Percentiles rank a stretch among this genome's conserved stretches.
Conservation (phyloP, 2,329 filamentous ascomycete species). For the Grosmannia penicillata region DNA sequence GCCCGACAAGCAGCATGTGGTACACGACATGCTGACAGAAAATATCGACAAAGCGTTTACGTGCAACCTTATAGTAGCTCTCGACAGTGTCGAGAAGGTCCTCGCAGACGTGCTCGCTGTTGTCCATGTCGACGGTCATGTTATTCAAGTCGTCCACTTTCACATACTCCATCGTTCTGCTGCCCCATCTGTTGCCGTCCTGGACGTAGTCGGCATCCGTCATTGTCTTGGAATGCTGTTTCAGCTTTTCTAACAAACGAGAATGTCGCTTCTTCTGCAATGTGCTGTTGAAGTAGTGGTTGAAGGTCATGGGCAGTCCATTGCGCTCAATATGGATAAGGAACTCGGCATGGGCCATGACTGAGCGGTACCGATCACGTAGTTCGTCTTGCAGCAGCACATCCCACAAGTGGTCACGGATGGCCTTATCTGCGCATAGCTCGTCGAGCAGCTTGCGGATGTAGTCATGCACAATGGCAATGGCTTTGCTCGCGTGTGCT, state of each 20-base stretch:
- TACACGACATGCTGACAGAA: constrained; percentile 40
- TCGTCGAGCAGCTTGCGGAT: constrained; percentile 25
- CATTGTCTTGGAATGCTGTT: constrained; percentile 4
- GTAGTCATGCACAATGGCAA: constrained; percentile 37
- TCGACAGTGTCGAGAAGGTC: constrained; percentile 46
- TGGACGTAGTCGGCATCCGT: no score
- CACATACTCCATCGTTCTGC: no score
- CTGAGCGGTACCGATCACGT: constrained; percentile 25
- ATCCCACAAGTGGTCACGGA: constrained; percentile 27
- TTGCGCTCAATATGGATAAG: constrained; percentile 36
- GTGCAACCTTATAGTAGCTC: constrained; percentile 47
- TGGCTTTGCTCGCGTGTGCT: constrained; percentile 34
- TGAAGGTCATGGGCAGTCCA: constrained; percentile 31
- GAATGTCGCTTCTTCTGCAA: constrained; percentile 15
- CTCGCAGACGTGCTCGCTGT: constrained; percentile 15
- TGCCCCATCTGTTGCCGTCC: no score
- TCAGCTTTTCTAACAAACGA: constrained; percentile 6
- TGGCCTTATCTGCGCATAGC: constrained; percentile 26
- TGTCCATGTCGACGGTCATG: constrained; percentile 8
- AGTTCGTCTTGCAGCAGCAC: constrained; percentile 31
- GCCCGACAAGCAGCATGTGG: constrained; percentile 34
- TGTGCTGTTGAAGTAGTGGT: constrained; percentile 34
- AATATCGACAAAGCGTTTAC: constrained; percentile 47
- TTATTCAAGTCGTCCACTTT: background rate
- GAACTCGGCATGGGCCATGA: constrained; percentile 32